Base-by-base conservation (phyloP, 2,329 filamentous ascomycete species). In the Berkeleyomyces rouxiae region DNA sequence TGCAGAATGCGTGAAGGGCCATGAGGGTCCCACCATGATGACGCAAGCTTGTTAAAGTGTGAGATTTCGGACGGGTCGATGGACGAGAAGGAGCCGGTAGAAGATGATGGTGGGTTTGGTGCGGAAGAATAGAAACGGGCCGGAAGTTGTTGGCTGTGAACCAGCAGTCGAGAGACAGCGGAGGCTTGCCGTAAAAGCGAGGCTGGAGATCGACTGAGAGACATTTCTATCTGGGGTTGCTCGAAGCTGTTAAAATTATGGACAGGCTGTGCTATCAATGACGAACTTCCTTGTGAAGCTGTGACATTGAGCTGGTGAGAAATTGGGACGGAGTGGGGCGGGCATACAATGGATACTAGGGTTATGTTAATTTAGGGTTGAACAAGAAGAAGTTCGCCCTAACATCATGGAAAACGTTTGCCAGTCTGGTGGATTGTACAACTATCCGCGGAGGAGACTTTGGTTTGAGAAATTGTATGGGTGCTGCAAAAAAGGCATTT, bases 1-100 rank as follows among this genome's bases (percentile, higher is more conserved):
- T 99, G 93, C 1, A 99, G 83, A 64, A 96, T 84, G 46, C 92
- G 84, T 3, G 90, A 96, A 5, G 92, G 86, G 60, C 93, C 93
- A 71, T 96, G 85, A 1, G 92, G 88, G 74, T 97, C 91, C 93
- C 93, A 99, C 93, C 93, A 99, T 69, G 86, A 86, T 67, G 88
- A 88, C 67, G 93, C 93, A 70, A 99, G 88, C 66, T 84, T 84
- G 70, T 90, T 90, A 81, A 99, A 99, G 77, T 99, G 93, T 16
- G 87, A 88, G 67, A 99, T 83, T 77, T 99, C 92, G 67, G 86
- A 82, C 61, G 88, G 82, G 69, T 95, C 95, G 74, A 99, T 88
- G 62, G 88, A 90, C 58, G 86, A 84, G 68, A 75, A 78, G 62
- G 51, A 55, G 33, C 33, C 51, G 51, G 51, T 7, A 16, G 51